Conservation (phyloP, 2,329 filamentous ascomycete species). For the Cercospora sp. region DNA sequence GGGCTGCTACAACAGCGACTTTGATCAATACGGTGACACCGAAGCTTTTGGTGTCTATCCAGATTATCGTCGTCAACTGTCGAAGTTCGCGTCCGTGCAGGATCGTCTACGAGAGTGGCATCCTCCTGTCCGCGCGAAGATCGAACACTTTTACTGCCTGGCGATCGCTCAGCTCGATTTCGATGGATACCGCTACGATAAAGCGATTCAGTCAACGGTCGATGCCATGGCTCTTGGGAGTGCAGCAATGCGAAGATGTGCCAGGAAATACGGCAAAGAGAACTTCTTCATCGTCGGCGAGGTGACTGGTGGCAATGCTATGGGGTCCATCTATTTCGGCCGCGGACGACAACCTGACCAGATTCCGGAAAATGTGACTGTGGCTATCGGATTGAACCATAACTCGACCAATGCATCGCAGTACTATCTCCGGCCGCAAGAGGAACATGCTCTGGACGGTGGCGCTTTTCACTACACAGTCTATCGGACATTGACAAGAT, state of each 20-base stretch:
- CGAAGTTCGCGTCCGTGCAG: neutral
- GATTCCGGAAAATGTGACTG: slow-evolving; percentile 47
- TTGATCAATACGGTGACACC: slow-evolving; percentile 62
- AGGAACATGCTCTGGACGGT: slow-evolving; percentile 55
- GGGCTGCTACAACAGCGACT: slow-evolving; percentile 61
- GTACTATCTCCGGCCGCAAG: slow-evolving; percentile 54
- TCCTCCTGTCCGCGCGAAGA: slow-evolving; percentile 56
- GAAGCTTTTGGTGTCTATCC: slow-evolving; percentile 62
- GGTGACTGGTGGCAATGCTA: neutral
- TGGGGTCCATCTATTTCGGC: slow-evolving; percentile 60
- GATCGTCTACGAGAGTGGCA: slow-evolving; percentile 54
- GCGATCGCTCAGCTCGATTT: slow-evolving; percentile 61
- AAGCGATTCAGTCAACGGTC: slow-evolving; percentile 61
- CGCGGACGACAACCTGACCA: slow-evolving; percentile 60
- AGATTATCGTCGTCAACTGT: slow-evolving; percentile 29
- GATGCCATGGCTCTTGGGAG: slow-evolving; percentile 54
- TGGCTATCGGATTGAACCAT: slow-evolving; percentile 49
- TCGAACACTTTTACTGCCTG: slow-evolving; percentile 62
- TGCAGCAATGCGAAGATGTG: neutral
- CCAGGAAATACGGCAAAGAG: neutral
- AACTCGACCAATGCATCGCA: slow-evolving; percentile 46
- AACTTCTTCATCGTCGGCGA: neutral
- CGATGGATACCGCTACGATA: slow-evolving; percentile 65
- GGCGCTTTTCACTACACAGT: slow-evolving; percentile 64
- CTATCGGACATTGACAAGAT: slow-evolving; percentile 59